A percentile compares a stretch with the other conserved stretches of the same genome.
phyloP scores from a whole-genome alignment of 306 rosid genomes.

The Vachellia pachyceras region DNA sequence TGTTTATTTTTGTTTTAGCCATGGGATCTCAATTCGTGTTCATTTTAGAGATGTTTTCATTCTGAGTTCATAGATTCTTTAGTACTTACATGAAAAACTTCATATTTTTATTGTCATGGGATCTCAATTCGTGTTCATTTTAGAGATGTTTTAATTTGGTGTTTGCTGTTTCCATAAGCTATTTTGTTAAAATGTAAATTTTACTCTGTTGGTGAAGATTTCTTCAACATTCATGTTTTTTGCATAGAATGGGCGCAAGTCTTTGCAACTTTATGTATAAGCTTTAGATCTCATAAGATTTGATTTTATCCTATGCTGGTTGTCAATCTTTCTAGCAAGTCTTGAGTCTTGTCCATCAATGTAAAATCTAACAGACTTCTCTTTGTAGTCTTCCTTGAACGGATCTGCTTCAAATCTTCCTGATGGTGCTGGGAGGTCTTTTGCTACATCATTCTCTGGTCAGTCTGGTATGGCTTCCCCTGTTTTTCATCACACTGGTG shows the following conservation, averaged over 20 bases:
- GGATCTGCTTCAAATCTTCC: slow-evolving; percentile 64
- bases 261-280: background rate
- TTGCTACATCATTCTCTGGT: slow-evolving; percentile 87
- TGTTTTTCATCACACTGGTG: slow-evolving; percentile 86
- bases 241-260: slow-evolving; percentile 5
- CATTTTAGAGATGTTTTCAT: background rate
- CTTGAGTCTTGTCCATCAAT: background rate
- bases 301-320: background rate
- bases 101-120: too few relatives aligned
- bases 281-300: background rate
- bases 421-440: slow-evolving; percentile 84
- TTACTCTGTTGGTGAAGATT: slow-evolving; percentile 1
- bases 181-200: background rate
- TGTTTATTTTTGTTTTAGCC: background rate
- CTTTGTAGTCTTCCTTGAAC: slow-evolving; percentile 9
- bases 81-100: background rate
- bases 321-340: background rate
- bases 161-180: slow-evolving; percentile 1
- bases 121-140: too few relatives aligned
- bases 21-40: background rate
- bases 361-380: background rate
- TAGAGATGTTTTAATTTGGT: background rate
- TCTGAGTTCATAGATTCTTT: background rate
- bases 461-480: slow-evolving; percentile 98
- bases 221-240: background rate